Evolutionary conservation across 371 early-diverging fungal genomes (phyloP).

Genomic region (Batkoa obscura): DNA sequence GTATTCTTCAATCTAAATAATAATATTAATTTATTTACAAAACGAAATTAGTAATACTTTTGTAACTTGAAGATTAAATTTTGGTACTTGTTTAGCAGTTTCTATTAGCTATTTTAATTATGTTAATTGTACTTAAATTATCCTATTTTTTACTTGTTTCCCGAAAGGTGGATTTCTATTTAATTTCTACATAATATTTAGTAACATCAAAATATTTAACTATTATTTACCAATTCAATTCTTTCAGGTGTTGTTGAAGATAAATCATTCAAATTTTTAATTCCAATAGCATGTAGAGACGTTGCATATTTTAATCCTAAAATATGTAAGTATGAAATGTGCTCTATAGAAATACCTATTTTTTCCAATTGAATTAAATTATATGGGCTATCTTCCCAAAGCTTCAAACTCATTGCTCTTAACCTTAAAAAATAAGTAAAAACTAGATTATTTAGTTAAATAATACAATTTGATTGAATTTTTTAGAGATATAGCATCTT

Average conservation of each 20-base stretch:
- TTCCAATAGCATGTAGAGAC: background rate
- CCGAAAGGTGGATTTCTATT: slow-evolving; percentile 6
- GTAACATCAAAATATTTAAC: background rate
- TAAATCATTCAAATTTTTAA: background rate
- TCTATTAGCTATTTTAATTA: too few species aligned
- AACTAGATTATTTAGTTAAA: background rate
- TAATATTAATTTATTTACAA: too few species aligned
- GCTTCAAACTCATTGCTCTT: background rate
- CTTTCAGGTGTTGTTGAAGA: background rate
- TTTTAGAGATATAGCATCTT: background rate
- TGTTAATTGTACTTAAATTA: too few species aligned
- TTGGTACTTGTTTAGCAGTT: too few species aligned
- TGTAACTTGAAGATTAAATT: too few species aligned
- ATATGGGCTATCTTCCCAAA: background rate
- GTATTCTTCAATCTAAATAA: too few species aligned
- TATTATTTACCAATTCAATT: slow-evolving; percentile 1
- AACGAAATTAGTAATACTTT: too few species aligned
- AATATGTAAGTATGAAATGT: background rate
- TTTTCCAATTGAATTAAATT: background rate
- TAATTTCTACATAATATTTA: background rate
- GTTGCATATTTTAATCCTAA: background rate
- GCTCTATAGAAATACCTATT: background rate
- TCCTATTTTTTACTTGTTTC: background rate
- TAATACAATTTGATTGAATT: background rate
- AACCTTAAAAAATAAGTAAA: background rate